Evolutionary conservation across 257 asterid genomes (phyloP).

Genomic region (Sherardia arvensis): DNA sequence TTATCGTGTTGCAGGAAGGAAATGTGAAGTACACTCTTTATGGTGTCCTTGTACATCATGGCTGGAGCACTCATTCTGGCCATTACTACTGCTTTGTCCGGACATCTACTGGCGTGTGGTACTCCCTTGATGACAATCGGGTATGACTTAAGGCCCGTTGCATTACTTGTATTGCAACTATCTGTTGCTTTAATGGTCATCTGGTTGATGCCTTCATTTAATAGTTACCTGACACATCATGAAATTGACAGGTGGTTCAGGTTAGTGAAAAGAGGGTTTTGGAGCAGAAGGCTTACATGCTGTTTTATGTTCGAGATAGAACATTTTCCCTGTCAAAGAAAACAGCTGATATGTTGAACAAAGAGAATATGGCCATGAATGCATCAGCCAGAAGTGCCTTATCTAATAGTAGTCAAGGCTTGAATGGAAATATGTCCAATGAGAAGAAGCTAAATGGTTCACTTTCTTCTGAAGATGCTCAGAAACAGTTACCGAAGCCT

Average conservation of each 20-base stretch:
- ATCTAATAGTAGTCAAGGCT: conserved; percentile 29
- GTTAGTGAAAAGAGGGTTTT: conserved; percentile 73
- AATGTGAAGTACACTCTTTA: conserved; percentile 80
- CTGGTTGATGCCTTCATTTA: not conserved
- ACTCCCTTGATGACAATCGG: conserved; percentile 91
- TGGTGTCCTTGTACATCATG: conserved; percentile 96
- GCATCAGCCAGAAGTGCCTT: conserved; percentile 32
- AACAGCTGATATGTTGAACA: conserved; percentile 29
- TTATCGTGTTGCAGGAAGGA: conserved; percentile 51
- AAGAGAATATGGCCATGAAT: conserved; percentile 34
- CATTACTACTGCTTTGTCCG: conserved; percentile 97
- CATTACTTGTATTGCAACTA: not conserved
- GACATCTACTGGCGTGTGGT: conserved; percentile 97
- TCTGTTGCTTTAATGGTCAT: not conserved
- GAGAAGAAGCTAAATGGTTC: conserved; percentile 27
- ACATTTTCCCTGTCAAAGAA: conserved; percentile 33
- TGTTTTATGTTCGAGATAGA: conserved; percentile 82
- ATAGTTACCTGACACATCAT: conserved; percentile 5
- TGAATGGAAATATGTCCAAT: conserved; percentile 27
- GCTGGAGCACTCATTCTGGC: conserved; percentile 96
- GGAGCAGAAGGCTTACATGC: conserved; percentile 93
- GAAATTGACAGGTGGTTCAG: conserved; percentile 61
- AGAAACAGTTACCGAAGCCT: conserved; percentile 19
- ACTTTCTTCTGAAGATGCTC: conserved; percentile 21
- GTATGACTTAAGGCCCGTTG: too few relatives aligned